Evolutionary conservation across 495 filamentous ascomycete genomes (phyloP), one percentile per base, ranked within the genome.

Genomic region (Penicillium mononematosum): DNA sequence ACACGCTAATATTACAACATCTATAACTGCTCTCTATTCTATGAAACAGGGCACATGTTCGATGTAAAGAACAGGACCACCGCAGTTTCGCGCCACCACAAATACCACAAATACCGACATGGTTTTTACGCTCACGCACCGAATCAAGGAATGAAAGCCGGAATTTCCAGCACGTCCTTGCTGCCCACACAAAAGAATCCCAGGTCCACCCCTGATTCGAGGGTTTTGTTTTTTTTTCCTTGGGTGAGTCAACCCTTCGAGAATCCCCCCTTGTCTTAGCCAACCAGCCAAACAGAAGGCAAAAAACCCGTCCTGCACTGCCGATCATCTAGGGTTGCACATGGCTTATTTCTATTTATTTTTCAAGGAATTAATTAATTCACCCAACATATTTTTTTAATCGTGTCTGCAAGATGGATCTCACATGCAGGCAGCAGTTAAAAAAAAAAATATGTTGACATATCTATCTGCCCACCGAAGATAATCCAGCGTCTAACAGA

Each of bases 321-420:
- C 55, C 59, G 66, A 69, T 69, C 66, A 31, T 57, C 48, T 58
- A 67, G 57, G 45, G 66, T 65, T 45, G 58, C 64, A 68, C 63
- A 68, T 67, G 61, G 64, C 58, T 57, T 64, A 48, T 53, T 47
- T 56, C 41, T 53, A 42, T 32, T 48, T 41, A 34, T 52, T 47
- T 22, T 54, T 3, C 22, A 41, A 25, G 8, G 14, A 43, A 22
- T 19, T 41, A 44, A 29, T 24, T 31, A 43, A 20, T 50, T 20
- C 34, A 29, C 41, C 34, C 27, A 24, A 27, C 39, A 45, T 45
- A 14, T 43, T 20, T 43, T 43, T 24, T 43, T 29, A 8, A 45
- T 45, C 17, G 29, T 56, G 27, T 29, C 46, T 38, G 45, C 45
- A 50, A n/a, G 34, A 31, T 50, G 42, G 54, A 56, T 56, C 54